Conservation (phyloP, 2,329 filamentous ascomycete species). For the Corinectria fuckeliana region DNA sequence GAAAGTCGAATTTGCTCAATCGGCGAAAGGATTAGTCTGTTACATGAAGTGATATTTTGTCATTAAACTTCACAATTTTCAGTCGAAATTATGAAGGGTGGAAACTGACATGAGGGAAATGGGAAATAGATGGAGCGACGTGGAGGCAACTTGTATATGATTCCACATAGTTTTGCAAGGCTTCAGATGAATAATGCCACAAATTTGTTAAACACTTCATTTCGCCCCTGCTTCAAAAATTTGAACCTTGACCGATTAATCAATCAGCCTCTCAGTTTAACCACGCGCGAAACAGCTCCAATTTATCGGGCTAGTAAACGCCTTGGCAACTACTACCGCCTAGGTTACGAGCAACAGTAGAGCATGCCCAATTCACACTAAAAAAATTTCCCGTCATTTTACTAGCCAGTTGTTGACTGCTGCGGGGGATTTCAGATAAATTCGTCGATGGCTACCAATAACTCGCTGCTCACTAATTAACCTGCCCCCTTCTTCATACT, state of each 20-base stretch:
- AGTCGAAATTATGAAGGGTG: not conserved
- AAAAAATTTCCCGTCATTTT: not conserved
- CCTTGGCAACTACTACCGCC: too few species aligned
- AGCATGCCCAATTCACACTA: not conserved
- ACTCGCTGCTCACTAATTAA: too few species aligned
- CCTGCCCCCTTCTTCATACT: too few species aligned
- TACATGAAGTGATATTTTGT: not conserved
- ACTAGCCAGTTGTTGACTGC: not conserved
- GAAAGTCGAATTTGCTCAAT: slow-evolving; percentile 7
- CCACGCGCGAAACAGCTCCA: too few species aligned
- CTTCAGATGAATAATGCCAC: slow-evolving; percentile 30
- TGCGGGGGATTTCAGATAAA: not conserved
- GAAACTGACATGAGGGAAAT: slow-evolving; percentile 17
- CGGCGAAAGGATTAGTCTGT: not conserved
- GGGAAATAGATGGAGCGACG: slow-evolving; percentile 25
- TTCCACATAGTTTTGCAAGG: slow-evolving; percentile 27
- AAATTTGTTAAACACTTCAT: slow-evolving; percentile 19
- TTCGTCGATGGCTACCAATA: not conserved
- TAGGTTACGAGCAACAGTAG: too few species aligned
- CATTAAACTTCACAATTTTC: not conserved
- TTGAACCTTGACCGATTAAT: too few species aligned
- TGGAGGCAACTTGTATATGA: slow-evolving; percentile 35
- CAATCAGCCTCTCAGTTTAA: too few species aligned
- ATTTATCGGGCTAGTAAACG: too few species aligned
- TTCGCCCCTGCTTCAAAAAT: too few species aligned